Conservation (phyloP, 306 rosid species). For the Vigna trinervia region DNA sequence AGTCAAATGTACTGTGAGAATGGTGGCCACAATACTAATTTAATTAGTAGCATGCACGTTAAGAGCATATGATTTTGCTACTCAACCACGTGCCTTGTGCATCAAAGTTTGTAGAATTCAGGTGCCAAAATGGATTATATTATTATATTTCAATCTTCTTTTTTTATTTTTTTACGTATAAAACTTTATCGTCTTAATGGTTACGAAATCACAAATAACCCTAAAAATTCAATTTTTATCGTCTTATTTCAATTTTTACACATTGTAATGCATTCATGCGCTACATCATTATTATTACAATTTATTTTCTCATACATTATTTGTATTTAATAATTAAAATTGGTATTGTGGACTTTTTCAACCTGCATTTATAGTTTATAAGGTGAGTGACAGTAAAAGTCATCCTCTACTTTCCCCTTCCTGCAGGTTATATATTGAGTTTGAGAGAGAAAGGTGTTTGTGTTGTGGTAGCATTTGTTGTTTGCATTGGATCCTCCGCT, state of each 20-base stretch:
- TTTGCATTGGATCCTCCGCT: constrained; percentile 89
- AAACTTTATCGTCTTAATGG: no score
- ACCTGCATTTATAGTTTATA: not conserved
- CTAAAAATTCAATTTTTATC: no score
- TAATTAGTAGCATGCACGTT: constrained; percentile 50
- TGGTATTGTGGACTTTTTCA: not conserved
- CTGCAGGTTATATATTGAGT: constrained; percentile 21
- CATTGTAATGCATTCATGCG: no score
- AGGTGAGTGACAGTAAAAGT: not conserved
- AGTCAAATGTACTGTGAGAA: constrained; percentile 27
- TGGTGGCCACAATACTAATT: not conserved
- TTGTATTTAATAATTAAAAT: not conserved
- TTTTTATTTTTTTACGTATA: no score
- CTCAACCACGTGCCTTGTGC: constrained; percentile 64
- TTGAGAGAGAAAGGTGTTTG: not conserved
- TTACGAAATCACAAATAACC: no score
- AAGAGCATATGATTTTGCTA: constrained; percentile 40
- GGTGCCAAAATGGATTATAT: not conserved
- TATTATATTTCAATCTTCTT: not conserved
- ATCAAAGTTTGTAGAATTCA: constrained; percentile 50
- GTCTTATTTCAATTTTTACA: no score
- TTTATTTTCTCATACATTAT: not conserved
- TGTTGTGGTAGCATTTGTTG: constrained; percentile 32
- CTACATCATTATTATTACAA: no score
- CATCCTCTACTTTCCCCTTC: not conserved